A percentile compares a stretch with the other conserved stretches of the same genome.
Conservation (phyloP, 106 monocot genomes). For the Cymbidium sinense region DNA sequence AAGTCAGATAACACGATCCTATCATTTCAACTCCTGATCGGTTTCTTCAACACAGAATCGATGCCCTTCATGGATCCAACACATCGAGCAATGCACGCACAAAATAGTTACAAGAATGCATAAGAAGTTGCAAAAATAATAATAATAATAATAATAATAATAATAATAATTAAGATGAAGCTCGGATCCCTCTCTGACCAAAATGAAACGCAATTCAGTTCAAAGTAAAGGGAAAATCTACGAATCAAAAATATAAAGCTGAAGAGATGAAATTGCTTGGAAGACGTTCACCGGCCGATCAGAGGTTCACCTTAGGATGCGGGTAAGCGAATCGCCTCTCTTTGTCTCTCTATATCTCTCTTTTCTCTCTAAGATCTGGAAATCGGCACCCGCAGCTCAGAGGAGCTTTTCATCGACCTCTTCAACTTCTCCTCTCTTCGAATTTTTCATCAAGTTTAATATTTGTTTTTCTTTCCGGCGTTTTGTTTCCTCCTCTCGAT, state of each 20-base stretch:
- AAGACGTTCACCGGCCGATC: slow-evolving; percentile 7
- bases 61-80: neutral
- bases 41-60: neutral
- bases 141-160: too few species aligned
- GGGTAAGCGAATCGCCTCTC: neutral
- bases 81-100: neutral
- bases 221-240: neutral
- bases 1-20: neutral
- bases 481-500: neutral
- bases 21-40: neutral
- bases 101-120: neutral
- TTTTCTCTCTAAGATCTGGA: slow-evolving; percentile 7
- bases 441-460: slow-evolving; percentile 4
- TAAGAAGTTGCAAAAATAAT: neutral
- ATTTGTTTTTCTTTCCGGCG: neutral
- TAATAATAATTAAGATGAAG: too few species aligned
- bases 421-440: neutral
- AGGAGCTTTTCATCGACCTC: neutral
- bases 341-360: neutral
- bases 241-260: neutral
- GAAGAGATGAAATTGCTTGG: neutral
- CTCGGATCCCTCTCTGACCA: neutral
- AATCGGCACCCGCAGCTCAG: slow-evolving; percentile 2
- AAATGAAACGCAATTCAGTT: neutral
- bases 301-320: neutral